A percentile compares a stretch with the other conserved stretches of the same genome.
Conservation (phyloP, 306 rosid species). For the Trifolium pratense region DNA sequence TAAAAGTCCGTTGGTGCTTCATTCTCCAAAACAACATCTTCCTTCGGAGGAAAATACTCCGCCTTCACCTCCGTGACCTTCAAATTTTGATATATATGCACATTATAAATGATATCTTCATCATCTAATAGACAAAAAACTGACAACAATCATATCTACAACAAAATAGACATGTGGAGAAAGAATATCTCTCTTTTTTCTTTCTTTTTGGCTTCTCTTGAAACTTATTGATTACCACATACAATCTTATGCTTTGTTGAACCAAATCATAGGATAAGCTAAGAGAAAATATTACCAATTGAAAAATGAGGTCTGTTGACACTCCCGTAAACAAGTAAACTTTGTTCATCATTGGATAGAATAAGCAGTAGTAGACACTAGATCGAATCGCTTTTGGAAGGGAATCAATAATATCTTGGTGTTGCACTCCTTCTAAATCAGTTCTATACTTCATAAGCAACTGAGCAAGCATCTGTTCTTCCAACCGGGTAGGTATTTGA, state of each 20-base stretch:
- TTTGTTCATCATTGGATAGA: conserved; percentile 58
- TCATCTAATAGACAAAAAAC: conserved; percentile 8
- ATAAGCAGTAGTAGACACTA: conserved; percentile 69
- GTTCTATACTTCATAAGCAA: conserved; percentile 75
- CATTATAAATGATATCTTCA: not conserved
- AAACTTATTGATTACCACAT: not conserved
- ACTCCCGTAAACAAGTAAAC: conserved; percentile 77
- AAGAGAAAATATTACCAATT: conserved; percentile 63
- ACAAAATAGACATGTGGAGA: not conserved
- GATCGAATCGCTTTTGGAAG: conserved; percentile 88
- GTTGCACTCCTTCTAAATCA: conserved; percentile 82
- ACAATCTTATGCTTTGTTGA: not conserved
- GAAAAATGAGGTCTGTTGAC: conserved; percentile 73
- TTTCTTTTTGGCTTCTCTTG: not conserved
- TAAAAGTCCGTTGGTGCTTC: conserved; percentile 91
- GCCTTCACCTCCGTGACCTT: conserved; percentile 92
- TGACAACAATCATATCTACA: conserved; percentile 5
- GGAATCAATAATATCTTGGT: conserved; percentile 74
- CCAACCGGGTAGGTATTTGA: conserved; percentile 64
- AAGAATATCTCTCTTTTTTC: not conserved
- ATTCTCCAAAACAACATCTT: conserved; percentile 79
- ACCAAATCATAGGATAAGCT: conserved; percentile 2
- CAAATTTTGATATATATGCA: conserved; percentile 27
- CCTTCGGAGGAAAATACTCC: conserved; percentile 92
- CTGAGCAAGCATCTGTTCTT: conserved; percentile 85